A percentile compares a stretch with the other conserved stretches of the same genome.
Evolutionary conservation across 2,329 filamentous ascomycete genomes (phyloP).

Genomic region (Apiospora arundinis): DNA sequence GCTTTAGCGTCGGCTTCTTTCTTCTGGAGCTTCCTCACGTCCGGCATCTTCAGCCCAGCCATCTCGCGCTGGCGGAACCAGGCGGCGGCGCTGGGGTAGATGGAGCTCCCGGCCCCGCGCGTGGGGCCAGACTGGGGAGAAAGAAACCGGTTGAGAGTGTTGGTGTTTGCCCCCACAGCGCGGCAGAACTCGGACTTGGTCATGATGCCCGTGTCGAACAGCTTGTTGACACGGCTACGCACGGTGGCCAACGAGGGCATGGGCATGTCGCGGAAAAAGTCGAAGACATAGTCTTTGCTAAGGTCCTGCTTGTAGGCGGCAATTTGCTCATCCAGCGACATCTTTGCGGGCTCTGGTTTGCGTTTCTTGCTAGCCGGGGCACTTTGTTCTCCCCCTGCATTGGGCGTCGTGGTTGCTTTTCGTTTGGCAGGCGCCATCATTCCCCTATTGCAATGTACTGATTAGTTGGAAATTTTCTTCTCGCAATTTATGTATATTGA

Average conservation of each 20-base stretch:
- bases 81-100: constrained; percentile 29
- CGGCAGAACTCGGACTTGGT: constrained; percentile 33
- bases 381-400: neutral
- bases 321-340: constrained; percentile 35
- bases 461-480: neutral
- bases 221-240: constrained; percentile 32
- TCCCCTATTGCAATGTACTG: neutral
- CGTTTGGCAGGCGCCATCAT: neutral
- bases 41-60: constrained; percentile 34
- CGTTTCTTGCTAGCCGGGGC: constrained; percentile 34
- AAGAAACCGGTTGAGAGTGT: constrained; percentile 29
- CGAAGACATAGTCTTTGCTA: constrained; percentile 26
- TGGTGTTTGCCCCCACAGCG: constrained; percentile 27
- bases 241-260: constrained; percentile 28
- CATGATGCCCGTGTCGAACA: constrained; percentile 34
- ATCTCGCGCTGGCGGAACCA: constrained; percentile 36
- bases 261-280: constrained; percentile 24
- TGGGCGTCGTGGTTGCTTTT: neutral
- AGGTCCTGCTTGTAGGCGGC: constrained; percentile 37
- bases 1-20: constrained; percentile 28
- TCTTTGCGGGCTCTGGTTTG: constrained; percentile 28
- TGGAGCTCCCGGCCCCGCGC: constrained; percentile 25
- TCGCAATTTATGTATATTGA: neutral
- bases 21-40: constrained; percentile 34
- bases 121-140: constrained; percentile 25